Evolutionary conservation across 768 basidiomycete genomes (phyloP).

Genomic region (Rhodotorula sphaerocarpa): DNA sequence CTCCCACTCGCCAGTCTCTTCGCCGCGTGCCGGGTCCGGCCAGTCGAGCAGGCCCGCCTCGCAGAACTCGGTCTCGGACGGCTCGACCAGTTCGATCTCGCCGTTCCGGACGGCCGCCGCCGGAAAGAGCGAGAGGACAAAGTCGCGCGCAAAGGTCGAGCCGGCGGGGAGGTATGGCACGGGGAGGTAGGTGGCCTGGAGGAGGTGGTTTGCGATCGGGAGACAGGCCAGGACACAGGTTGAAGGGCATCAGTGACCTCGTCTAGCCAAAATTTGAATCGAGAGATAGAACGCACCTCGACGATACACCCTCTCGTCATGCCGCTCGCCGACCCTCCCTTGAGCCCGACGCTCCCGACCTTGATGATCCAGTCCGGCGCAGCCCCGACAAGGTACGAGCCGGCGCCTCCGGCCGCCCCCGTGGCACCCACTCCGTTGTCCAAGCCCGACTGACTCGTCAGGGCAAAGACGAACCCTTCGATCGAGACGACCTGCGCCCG

Average conservation of each 20-base stretch:
- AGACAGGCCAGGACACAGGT: too few species aligned
- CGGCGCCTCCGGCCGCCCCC: too few species aligned
- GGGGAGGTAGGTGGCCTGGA: constrained; percentile 28
- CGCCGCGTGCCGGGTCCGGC: neutral
- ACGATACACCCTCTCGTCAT: constrained; percentile 19
- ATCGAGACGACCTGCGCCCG: constrained; percentile 19
- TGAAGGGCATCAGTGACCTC: too few species aligned
- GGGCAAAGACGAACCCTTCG: constrained; percentile 22
- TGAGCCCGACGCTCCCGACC: constrained; percentile 24
- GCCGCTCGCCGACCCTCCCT: constrained; percentile 30
- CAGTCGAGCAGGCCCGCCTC: constrained; percentile 32
- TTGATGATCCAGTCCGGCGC: constrained; percentile 28
- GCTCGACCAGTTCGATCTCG: constrained; percentile 16
- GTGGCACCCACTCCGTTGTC: too few species aligned
- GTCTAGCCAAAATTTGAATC: too few species aligned
- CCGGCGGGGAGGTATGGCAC: constrained; percentile 20
- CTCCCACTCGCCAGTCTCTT: constrained; percentile 27
- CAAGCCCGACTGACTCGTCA: too few species aligned
- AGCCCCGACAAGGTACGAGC: too few species aligned
- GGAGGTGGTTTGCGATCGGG: neutral
- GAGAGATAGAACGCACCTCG: constrained; percentile 11
- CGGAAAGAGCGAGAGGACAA: constrained; percentile 80
- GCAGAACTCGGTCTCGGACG: constrained; percentile 36
- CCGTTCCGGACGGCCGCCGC: constrained; percentile 41
- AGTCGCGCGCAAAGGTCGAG: constrained; percentile 52